Conservation (phyloP, 108 stramenopile species). For the Nitzschia sp. region DNA sequence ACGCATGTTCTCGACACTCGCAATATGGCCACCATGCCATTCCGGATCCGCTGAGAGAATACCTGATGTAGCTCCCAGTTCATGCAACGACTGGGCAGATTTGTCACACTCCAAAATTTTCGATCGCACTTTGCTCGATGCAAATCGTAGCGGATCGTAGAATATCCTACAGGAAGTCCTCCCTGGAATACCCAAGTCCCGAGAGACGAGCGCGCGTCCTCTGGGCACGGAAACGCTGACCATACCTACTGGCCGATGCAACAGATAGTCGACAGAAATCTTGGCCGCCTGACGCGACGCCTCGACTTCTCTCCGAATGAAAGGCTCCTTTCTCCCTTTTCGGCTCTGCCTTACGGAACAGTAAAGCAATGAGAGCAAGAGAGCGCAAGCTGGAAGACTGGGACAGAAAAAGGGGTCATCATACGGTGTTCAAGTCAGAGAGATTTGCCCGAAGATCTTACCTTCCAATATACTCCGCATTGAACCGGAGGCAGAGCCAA, state of each 20-base stretch:
- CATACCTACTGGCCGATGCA: conserved; percentile 65
- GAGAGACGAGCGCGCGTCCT: conserved; percentile 64
- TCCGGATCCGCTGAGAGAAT: conserved; percentile 64
- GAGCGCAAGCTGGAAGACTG: conserved; percentile 22
- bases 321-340: conserved; percentile 46
- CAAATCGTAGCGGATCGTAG: conserved; percentile 57
- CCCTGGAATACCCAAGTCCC: conserved; percentile 75
- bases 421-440: background rate
- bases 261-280: conserved; percentile 43
- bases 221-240: conserved; percentile 47
- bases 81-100: conserved; percentile 47
- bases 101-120: conserved; percentile 41
- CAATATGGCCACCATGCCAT: conserved; percentile 44
- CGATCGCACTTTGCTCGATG: conserved; percentile 28
- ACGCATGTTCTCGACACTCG: conserved; percentile 56
- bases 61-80: conserved; percentile 57
- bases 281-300: conserved; percentile 41
- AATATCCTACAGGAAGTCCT: conserved; percentile 58
- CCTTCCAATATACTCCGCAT: conserved; percentile 52
- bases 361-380: conserved; percentile 50
- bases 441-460: background rate
- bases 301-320: conserved; percentile 59
- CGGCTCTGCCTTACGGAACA: conserved; percentile 35
- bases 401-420: conserved; percentile 27
- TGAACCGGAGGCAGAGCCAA: conserved; percentile 30